Evolutionary conservation across 345 rosid species (phyloP), one percentile per base, ranked within the genome.

Genomic region (Balakata baccata): DNA sequence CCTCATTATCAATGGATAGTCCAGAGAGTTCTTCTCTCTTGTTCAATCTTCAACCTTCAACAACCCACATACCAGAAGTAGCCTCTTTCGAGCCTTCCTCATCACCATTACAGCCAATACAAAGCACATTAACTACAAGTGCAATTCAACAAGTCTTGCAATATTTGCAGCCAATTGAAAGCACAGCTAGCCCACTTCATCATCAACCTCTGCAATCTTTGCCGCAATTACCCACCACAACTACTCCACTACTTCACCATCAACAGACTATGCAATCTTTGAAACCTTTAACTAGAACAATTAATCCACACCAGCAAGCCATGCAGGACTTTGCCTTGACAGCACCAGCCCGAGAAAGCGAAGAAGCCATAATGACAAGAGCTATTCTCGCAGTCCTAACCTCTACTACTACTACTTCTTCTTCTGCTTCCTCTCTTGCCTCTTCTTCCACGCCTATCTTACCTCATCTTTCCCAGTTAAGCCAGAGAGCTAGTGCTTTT

Each of bases 371-470:
- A 11, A 88, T 93, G 75, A 83, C 89, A 4, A 73, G 82, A 74
- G 98, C 96, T 51, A 79, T 91, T 77, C 85, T 93, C 10, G 88
- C 97, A 2, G 93, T 89, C 67, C 50, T 93, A 69, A 58, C 73
- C 18, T 20, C 74, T 59, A 3, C 74, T 37, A 11, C 74, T 3
- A 66, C 88, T 23, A 78, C 91, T n/a, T 76, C 92, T 22, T 29
- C 34, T 29, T 29, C 34, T 29, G 34, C 34, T 29, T 79, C 96
- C 69, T 80, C 92, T 5, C 13, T 58, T 73, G 22, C 82, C 83
- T 14, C 54, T 20, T 8, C 16, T 39, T 53, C 68, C 47, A 58
- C 63, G 11, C 63, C 38, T 58, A 41, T 23, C 37, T n/a, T 38
- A 17, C 47, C 71, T 1, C 38, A 2, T 29, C 34, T 29, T 29